phyloP scores from a whole-genome alignment of 306 rosid genomes.

The Styphnolobium japonicum region DNA sequence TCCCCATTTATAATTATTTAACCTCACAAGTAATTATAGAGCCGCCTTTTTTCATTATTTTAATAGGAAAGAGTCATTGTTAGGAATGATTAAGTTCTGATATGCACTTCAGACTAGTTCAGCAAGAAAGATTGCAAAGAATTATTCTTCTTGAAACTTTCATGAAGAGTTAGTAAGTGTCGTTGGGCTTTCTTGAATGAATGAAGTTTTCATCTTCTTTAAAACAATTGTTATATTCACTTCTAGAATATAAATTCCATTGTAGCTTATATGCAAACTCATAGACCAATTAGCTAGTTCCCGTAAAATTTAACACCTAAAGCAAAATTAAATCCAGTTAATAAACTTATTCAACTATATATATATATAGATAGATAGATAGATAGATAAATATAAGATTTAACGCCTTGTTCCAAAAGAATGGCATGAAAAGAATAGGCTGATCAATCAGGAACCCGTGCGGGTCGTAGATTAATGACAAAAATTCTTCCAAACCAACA shows the following conservation, averaged over 20 bases:
- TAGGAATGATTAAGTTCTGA: background rate
- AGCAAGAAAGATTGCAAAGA: background rate
- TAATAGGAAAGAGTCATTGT: background rate
- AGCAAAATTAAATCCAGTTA: background rate
- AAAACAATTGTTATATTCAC: background rate
- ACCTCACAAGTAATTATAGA: background rate
- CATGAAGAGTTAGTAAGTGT: background rate
- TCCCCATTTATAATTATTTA: background rate
- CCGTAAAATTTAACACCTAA: background rate
- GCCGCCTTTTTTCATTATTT: too few relatives aligned
- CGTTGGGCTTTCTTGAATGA: background rate
- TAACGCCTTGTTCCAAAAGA: background rate
- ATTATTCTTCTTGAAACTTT: background rate
- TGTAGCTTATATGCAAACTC: background rate
- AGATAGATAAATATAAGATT: background rate
- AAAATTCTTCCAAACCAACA: conserved; percentile 4
- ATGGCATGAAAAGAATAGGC: background rate
- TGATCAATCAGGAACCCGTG: background rate
- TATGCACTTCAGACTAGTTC: background rate
- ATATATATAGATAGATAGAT: too few relatives aligned
- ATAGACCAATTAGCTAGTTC: background rate
- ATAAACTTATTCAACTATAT: too few relatives aligned
- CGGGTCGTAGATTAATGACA: conserved; percentile 14
- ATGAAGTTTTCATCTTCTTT: background rate
- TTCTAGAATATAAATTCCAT: background rate